Percentiles rank a stretch among this genome's conserved stretches.
phyloP scores from a whole-genome alignment of 2,329 filamentous ascomycete genomes.

The Emmonsiellopsis sp. region DNA sequence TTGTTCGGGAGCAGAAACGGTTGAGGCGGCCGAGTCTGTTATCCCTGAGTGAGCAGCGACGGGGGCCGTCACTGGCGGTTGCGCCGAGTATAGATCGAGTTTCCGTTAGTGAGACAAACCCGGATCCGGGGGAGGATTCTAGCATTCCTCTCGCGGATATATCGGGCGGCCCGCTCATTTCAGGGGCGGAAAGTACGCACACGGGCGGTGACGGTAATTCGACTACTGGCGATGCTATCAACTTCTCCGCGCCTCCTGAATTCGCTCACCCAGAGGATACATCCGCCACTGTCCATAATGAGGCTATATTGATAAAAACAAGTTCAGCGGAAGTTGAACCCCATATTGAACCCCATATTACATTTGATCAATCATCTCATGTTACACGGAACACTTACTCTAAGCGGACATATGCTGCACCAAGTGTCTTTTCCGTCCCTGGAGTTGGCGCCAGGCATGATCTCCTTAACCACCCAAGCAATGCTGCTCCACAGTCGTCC shows the following conservation, averaged over 20 bases:
- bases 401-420: conserved; percentile 12
- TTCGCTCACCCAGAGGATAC: neutral
- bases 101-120: neutral
- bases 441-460: conserved; percentile 27
- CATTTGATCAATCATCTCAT: conserved; percentile 20
- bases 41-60: neutral
- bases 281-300: neutral
- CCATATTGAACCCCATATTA: neutral
- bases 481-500: conserved; percentile 8
- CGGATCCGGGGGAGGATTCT: neutral
- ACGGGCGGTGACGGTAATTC: neutral
- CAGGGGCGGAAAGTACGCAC: neutral
- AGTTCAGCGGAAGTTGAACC: neutral
- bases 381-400: conserved; percentile 16
- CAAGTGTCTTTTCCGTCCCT: conserved; percentile 24
- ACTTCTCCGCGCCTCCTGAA: neutral
- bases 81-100: neutral
- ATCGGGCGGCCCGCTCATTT: neutral
- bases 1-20: conserved; percentile 31
- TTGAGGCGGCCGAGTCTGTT: neutral
- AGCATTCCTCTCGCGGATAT: neutral
- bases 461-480: conserved; percentile 24
- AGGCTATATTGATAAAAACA: neutral
- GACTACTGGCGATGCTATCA: neutral
- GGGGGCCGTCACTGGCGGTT: too few relatives aligned